These are phyloP conservation scores for Spirogloea muscicola DNA, from an alignment of 139 green algal genomes.

Conservation along the genomic window DNA sequence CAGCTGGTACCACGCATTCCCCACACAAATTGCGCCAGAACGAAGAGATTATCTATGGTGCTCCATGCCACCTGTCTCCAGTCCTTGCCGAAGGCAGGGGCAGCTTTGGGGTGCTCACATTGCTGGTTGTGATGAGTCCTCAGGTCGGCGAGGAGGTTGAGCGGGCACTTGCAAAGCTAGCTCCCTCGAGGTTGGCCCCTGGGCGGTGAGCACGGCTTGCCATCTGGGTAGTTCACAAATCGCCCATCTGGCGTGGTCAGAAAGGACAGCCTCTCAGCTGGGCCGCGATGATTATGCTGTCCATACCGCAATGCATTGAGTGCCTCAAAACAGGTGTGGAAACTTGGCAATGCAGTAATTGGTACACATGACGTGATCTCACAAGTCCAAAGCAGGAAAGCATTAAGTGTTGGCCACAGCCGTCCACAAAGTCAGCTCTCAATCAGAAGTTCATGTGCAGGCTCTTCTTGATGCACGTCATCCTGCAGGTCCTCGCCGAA, in stretches of 20 bases:
- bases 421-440: background rate
- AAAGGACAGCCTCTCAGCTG: too few relatives aligned
- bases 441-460: background rate
- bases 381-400: background rate
- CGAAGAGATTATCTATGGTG: too few relatives aligned
- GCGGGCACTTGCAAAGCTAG: constrained; percentile 14
- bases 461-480: background rate
- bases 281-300: too few relatives aligned
- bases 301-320: background rate
- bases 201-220: background rate
- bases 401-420: background rate
- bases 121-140: too few relatives aligned
- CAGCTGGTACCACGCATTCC: too few relatives aligned
- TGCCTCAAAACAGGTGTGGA: background rate
- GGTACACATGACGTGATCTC: background rate
- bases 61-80: background rate
- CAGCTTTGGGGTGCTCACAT: too few relatives aligned
- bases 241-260: too few relatives aligned
- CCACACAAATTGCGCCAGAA: too few relatives aligned
- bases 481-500: background rate
- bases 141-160: constrained; percentile 29
- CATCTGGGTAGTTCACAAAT: too few relatives aligned
- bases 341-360: background rate
- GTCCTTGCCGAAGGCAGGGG: too few relatives aligned
- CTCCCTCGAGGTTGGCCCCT: background rate